Base-by-base conservation (phyloP, 805 yeast genomes). In the Sugiyamaella valdiviana region DNA sequence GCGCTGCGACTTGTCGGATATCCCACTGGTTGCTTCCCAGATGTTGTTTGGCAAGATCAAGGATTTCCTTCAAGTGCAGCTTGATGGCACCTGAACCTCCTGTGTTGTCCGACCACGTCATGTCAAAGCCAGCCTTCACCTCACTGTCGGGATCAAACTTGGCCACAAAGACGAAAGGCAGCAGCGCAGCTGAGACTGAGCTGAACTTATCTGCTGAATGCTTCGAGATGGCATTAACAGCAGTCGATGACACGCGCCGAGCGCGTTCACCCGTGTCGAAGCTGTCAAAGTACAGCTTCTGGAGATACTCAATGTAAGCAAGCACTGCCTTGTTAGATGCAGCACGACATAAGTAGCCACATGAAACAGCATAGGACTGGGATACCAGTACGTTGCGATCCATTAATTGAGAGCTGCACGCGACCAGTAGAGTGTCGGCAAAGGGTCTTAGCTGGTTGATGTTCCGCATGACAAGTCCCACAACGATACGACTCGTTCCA, bases 101-200 rank as follows among this genome's bases (percentile, higher is more conserved):
- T 10, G 85, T 75, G 2, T 91, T 78, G 57, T 86, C 95, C 7
- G 75, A 70, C 96, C 97, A 91, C 39, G 78, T 83, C 26, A 71
- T 71, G 9, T 74, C 79, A 59, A 83, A 90, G 2, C 67, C 61
- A 2, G 64, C 64, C 0, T 71, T 58, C 1, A 80, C 79, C 1
- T 67, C 68, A 16, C 69, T 64, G 14, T 69, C 74, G 1, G 73
- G 59, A 60, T 87, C 95, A 58, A 83, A 81, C 53, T 79, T 80
- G 1, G 87, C 97, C 50, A 91, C 68, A 61, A 79, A 91, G 0
- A 88, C 77, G 48, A 91, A 65, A 0, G 98, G 97, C 51, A 90
- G 68, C 51, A 85, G 82, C 1, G 80, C 76, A 15, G 80, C 64
- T 0, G 86, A 75, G 10, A 83, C 75, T 1, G 76, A 65, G 14